Base-by-base conservation (phyloP, 2,329 filamentous ascomycete species). In the Grosmannia clavigera region DNA sequence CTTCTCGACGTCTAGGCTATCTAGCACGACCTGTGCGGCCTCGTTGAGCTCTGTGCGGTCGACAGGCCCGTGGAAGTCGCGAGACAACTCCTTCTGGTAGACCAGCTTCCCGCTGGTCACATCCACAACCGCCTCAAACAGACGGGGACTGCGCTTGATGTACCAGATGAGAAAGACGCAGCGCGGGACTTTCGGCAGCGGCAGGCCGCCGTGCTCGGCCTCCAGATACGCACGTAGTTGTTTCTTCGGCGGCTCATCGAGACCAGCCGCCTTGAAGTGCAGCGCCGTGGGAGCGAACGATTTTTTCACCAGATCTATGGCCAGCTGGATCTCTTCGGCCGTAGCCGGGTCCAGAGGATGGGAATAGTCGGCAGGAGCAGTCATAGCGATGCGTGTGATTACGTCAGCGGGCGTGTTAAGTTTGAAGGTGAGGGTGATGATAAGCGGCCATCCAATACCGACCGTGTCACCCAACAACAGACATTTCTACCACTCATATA, bases 41-140 rank as follows among this genome's bases (percentile, higher is more conserved):
- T 72, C 73, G 25, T 84, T 64, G 33, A 86, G 78, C 68, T 86
- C 84, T 9, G 79, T 79, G 4, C 75, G 79, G 67, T 86, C 83
- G 11, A 77, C 79, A 57, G 79, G 78, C n/a, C 79, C 78, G 66
- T 86, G 83, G 2, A 80, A 64, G 60, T 83, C 82, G 0, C 77
- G 75, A 0, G 81, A 81, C 0, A 85, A 73, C n/a, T 80, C 77
- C 16, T 78, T 73, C 68, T 85, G 83, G 66, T 73, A 75, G 63
- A 83, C 78, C 6, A 85, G 74, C 6, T 70, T 74, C 43, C 74
- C 70, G 6, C 70, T 70, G 1, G 73, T 77, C 22, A 86, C 68
- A 65, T 83, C 81, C 56, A 76, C 69, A 14, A 75, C 64, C 7
- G 81, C 81, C 68, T 85, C 81, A 65, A 84, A 81, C 58, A 84